Base-by-base conservation (phyloP, 148 eudicot genomes). In the Fagopyrum esculentum region DNA sequence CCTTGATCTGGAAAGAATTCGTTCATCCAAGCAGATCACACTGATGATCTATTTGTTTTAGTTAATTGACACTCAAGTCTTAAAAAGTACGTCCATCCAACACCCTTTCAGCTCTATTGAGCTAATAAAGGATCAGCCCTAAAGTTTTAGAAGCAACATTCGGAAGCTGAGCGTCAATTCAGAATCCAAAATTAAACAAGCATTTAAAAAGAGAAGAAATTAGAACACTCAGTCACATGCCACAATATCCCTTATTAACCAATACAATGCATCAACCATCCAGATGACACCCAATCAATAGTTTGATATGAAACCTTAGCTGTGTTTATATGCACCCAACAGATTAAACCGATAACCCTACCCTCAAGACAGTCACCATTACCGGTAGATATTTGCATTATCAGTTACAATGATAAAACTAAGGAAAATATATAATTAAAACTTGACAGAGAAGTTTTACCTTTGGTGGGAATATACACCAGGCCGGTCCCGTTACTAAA, bases 401-500 rank as follows among this genome's bases (percentile, higher is more conserved):
- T 19, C 35, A 9, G 11, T 59, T 22, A 22, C 40, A 19, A 26
- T 9, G 10, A 63, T 63, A 9, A 30, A 63, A 44, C 69, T 59
- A 59, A 0, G 30, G 40, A 22, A 63, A 47, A 50, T 40, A 8
- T 6, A 35, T 2, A 35, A 35, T 35, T 35, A 2, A 35, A 29
- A 64, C 17, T 3, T 12, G 30, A 8, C 26, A 22, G 11, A 70
- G 13, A 71, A 71, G 13, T 17, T 26, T 77, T 48, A 94, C 98
- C 98, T 90, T 48, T 78, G 44, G 84, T 89, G 3, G 98, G 98
- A 73, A 90, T 66, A 78, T 73, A 94, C 69, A 94, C 92, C 77
- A 92, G 75, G 29, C 89, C 90, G 10, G 74, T 75, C 70, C 92
- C 97, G 0, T 83, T 72, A 56, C 82, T 81, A 35, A 88, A 89